A percentile compares a stretch with the other conserved stretches of the same genome.
phyloP scores from a whole-genome alignment of 495 filamentous ascomycete species.

The Rhypophila decipiens region DNA sequence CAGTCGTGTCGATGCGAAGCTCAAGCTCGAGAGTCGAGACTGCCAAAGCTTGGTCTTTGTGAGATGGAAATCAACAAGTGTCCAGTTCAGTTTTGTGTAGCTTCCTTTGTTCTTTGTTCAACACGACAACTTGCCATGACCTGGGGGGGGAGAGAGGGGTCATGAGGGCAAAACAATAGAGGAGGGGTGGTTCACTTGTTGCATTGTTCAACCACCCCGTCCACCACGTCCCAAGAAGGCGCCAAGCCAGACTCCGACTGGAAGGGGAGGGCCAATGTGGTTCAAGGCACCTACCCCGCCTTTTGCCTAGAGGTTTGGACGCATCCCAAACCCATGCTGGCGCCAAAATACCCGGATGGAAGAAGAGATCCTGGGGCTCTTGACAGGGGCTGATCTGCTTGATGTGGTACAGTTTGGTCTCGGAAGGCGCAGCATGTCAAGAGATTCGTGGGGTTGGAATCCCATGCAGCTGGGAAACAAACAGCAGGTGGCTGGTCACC shows the following conservation, averaged over 20 bases:
- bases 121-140: neutral
- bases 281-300: conserved; percentile 7
- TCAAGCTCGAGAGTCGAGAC: neutral
- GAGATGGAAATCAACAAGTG: too few relatives aligned
- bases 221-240: neutral
- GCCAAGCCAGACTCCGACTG: too few relatives aligned
- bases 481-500: too few relatives aligned
- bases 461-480: too few relatives aligned
- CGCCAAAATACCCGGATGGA: conserved; percentile 12
- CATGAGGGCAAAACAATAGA: conserved; percentile 1
- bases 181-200: conserved; percentile 1
- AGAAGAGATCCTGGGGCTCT: too few relatives aligned
- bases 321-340: conserved; percentile 2
- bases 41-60: too few relatives aligned
- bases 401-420: too few relatives aligned
- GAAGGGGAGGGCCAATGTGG: too few relatives aligned
- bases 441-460: too few relatives aligned
- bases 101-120: neutral
- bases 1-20: neutral
- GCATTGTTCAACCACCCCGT: neutral
- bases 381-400: too few relatives aligned
- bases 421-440: too few relatives aligned
- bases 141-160: neutral
- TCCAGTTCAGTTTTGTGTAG: too few relatives aligned
- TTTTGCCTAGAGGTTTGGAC: conserved; percentile 1